Base-by-base conservation (phyloP, 495 filamentous ascomycete genomes). In the Aspergillus olivimuriae region DNA sequence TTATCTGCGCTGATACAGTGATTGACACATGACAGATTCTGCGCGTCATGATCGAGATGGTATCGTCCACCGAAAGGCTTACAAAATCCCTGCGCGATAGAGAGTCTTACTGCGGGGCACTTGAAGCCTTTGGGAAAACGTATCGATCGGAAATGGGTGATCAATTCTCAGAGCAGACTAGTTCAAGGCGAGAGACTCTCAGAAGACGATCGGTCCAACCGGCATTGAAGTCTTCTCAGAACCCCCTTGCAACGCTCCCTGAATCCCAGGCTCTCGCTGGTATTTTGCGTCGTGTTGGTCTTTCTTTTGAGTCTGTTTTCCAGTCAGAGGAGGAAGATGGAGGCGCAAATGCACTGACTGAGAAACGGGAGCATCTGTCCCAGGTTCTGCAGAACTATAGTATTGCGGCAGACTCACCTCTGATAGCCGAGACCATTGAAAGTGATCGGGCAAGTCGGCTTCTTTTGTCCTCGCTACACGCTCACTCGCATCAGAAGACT, bases 251-350 rank as follows among this genome's bases (percentile, higher is more conserved):
- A 7, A 31, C 51, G 6, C 28, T 47, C 7, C 46, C 48, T 2
- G 55, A 63, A 19, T 57, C 57, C 26, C 61, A 61, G 10, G 52
- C 51, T 20, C 45, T 72, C 3, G 61, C 65, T 32, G 60, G 50
- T 23, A 44, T 70, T 12, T 43, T 70, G 36, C 66, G 68, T 20
- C 68, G 65, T 12, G 47, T 66, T 10, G 69, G 66, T 1, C 32
- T 72, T 15, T 53, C 61, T 7, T 48, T 51, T 4, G 63, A 65
- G 47, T 60, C 60, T 4, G 50, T 64, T 0, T 51, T 63, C 35
- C 51, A 54, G 2, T 48, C 58, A 2, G 53, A 57, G 23, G 52
- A 32, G 39, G 51, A 52, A 7, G 44, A 48, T 38, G 51, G 41
- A 30, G 50, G 52, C 34, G 50, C 41, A 12, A 36, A 39, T 14